Evolutionary conservation across 768 basidiomycete genomes (phyloP), one percentile per base, ranked within the genome.

Genomic region (Sporobolomyces pararoseus): DNA sequence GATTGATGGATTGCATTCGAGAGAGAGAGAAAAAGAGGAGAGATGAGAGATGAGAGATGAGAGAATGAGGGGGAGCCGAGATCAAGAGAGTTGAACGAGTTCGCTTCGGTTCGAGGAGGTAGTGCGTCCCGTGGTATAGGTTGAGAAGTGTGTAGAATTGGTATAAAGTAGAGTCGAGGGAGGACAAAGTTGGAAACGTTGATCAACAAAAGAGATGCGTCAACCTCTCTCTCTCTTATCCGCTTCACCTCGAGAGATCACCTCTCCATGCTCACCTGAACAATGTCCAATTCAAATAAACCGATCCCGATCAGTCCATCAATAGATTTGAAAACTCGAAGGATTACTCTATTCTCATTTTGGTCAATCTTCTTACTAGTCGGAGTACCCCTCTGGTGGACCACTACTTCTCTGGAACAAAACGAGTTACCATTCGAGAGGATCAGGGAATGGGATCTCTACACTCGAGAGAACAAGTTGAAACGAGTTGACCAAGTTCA

Each of bases 301-400:
- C 35, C 37, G 25, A 47, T 3, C 3, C 59, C 39, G 25, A 25
- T 10, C 9, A 25, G 59, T 3, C 58, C 55, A 1, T n/a, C 35
- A 7, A 44, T 34, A 44, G 54, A 73, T 51, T 2, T 46, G 12
- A 52, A 47, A 23, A 81, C 83, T 50, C 83, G 88, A 35, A 81
- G 87, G 72, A 80, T 80, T 31, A 87, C 92, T 71, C 82, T 94
- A 66, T 78, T 82, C 6, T 84, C 89, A 1, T 96, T 94, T 79
- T 92, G 92, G 86, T 63, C 84, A 31, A 80, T 91, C 32, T 83
- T 59, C 31, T 10, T 96, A 42, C 72, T 95, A 39, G 80, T 91
- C 10, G 88, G 88, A 2, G 68, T 94, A 25, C 96, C 96, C 4
- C 83, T 91, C 57, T 99, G 96, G 96, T 97, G 92, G 91, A 83